Conservation (phyloP, 2,329 filamentous ascomycete species). For the Nemania abortiva region DNA sequence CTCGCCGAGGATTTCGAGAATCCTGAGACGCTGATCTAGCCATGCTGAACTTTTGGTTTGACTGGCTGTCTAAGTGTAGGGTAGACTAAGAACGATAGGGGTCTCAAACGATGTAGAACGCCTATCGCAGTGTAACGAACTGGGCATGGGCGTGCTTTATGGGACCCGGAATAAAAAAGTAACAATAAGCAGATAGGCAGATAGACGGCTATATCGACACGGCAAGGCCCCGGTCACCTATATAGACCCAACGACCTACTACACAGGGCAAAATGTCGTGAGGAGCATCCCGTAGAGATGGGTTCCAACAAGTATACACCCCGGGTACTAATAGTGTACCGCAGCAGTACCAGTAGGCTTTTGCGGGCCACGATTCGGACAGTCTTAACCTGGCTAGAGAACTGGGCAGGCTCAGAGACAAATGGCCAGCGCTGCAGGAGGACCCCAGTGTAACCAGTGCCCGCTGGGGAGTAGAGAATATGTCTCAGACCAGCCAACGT, state of each 20-base stretch:
- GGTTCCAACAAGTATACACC: conserved; percentile 40
- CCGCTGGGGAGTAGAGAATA: conserved; percentile 13
- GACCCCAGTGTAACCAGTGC: conserved; percentile 9
- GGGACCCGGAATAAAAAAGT: conserved; percentile 35
- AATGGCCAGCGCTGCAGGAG: conserved; percentile 17
- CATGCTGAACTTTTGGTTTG: conserved; percentile 14
- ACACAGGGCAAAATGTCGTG: conserved; percentile 44
- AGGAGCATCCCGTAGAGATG: conserved; percentile 43
- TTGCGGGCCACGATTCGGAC: conserved; percentile 34
- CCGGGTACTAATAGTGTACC: conserved; percentile 43
- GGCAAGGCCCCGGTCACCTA: conserved; percentile 40
- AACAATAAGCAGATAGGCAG: conserved; percentile 37
- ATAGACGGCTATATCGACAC: conserved; percentile 29
- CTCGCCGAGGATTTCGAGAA: not conserved
- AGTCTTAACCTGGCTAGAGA: conserved; percentile 33
- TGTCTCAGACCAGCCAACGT: conserved; percentile 33
- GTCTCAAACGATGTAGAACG: conserved; percentile 18
- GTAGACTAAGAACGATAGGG: conserved; percentile 20
- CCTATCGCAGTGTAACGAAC: not conserved
- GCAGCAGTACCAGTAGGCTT: conserved; percentile 37
- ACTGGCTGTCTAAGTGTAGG: not conserved
- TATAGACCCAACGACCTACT: conserved; percentile 48
- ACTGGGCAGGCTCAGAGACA: conserved; percentile 37
- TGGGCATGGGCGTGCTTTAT: conserved; percentile 42
- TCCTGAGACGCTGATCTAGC: not conserved